Evolutionary conservation across 306 rosid species (phyloP), one percentile per base, ranked within the genome.

Genomic region (Rosa lucieae): DNA sequence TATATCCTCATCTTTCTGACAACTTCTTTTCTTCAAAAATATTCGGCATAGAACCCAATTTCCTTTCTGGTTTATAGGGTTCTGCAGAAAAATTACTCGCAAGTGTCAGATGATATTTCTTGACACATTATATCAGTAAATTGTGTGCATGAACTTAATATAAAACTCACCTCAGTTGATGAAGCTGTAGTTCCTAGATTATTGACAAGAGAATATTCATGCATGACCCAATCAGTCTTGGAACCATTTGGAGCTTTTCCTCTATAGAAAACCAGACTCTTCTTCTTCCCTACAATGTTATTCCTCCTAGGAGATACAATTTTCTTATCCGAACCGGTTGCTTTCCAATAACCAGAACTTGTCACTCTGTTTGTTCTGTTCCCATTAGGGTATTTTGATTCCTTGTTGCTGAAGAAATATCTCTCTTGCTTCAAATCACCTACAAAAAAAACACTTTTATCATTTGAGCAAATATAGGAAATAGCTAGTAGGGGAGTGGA

Each of bases 271-370:
- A 85, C 92, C 6, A 92, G 74, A 10, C 90, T 92, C 80, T 92
- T 95, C 77, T 89, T 90, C 72, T 87, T 83, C 20, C 99, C 99
- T 26, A 67, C 76, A 67, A 82, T 78, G 18, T 79, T 72, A 29
- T 76, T 77, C 73, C 61, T 75, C 46, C 47, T 77, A 23, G 93
- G 73, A 72, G 90, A 86, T 39, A 80, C 75, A 52, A 92, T 89
- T 62, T 58, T 90, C 65, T 86, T 92, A 78, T 92, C 98, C 10
- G 91, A 73, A 0, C 99, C 98, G 2, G 90, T 89, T 23, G 93
- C 88, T 61, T 95, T 95, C 99, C 99, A 95, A 81, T 89, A 91
- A 0, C 99, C 99, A 63, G 94, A 86, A 68, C 68, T 85, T n/a
- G 97, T 90, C 49, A 80, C 86, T 75, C 97, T 44, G 58, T 89